These are phyloP conservation scores for Suhomyces bolitotheri DNA, from an alignment of 1,139 yeast genomes.

Conservation along the genomic window DNA sequence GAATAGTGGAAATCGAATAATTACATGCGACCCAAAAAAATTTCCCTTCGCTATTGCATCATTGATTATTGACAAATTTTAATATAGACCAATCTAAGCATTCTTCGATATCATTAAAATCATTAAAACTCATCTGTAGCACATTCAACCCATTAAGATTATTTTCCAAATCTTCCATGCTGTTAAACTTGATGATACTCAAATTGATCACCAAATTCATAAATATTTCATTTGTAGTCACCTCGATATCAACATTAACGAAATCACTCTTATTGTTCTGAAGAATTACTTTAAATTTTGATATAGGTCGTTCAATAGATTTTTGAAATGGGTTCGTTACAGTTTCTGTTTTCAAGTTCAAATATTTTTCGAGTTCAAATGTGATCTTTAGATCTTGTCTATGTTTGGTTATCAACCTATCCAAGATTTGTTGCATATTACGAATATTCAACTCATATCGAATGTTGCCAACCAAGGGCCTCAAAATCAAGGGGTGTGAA, in stretches of 20 bases:
- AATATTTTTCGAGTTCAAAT: constrained; percentile 26
- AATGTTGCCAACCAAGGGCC: constrained; percentile 70
- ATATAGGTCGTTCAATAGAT: constrained; percentile 39
- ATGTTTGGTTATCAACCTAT: constrained; percentile 25
- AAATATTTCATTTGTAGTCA: constrained; percentile 45
- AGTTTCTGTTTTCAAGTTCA: constrained; percentile 22
- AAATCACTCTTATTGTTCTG: constrained; percentile 15
- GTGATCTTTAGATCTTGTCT: constrained; percentile 22
- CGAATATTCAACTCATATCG: constrained; percentile 58
- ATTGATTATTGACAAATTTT: constrained; percentile 27
- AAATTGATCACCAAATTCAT: constrained; percentile 39
- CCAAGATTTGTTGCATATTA: constrained; percentile 44
- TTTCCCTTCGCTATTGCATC: constrained; percentile 1
- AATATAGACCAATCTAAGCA: constrained; percentile 64
- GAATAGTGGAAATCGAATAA: constrained; percentile 23
- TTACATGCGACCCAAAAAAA: too few species aligned
- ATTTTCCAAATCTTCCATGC: constrained; percentile 27
- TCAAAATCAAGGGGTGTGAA: constrained; percentile 52
- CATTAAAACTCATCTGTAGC: constrained; percentile 53
- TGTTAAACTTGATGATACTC: constrained; percentile 34
- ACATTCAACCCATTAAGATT: constrained; percentile 41
- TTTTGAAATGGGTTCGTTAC: constrained; percentile 39
- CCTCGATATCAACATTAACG: constrained; percentile 28
- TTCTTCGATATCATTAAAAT: constrained; percentile 61
- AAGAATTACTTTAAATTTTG: constrained; percentile 25